Base-by-base conservation (phyloP, 2,329 filamentous ascomycete genomes). In the Beauveria sp. region DNA sequence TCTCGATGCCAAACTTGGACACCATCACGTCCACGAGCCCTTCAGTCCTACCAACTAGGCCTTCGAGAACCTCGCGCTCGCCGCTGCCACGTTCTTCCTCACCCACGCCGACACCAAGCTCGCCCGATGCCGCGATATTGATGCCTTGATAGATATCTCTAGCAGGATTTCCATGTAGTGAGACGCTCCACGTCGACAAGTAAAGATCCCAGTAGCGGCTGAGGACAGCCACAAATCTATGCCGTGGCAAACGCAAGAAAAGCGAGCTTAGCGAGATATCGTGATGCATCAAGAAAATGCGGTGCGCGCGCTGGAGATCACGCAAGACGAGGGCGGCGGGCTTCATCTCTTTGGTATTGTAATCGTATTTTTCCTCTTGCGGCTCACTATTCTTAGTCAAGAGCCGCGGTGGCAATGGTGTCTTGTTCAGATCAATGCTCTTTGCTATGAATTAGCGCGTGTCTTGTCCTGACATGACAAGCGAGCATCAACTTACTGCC, bases 81-180 rank as follows among this genome's bases (percentile, higher is more conserved):
- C 92, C 92, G 71, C 93, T 97, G 5, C 93, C 93, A 72, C 92
- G 88, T 60, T 97, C 91, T 76, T 98, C 95, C 72, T 98, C 95
- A 20, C 95, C 95, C 1, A 98, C 95, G 0, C 95, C 95, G 51
- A 97, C 85, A 18, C 95, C 95, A 28, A 98, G 83, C 75, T 98
- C 93, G 20, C 95, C 93, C 40, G 91, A 92, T 7, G 89, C 90
- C 14, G 93, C 91, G 38, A 99, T 80, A 73, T 96, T 96, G 70
- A 96, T 86, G 6, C 90, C 92, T 12, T 88, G 86, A 69, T 91
- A 92, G 5, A 96, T 80, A 65, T 88, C 87, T 1, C 88, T 84
- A 2, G 88, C 86, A 0, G 95, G 95, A 68, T 96, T 97, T 9
- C 92, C 93, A 70, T 93, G 90, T 47, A 99, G 80, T 66, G 96